phyloP scores from a whole-genome alignment of 2,329 filamentous ascomycete species.

The Leptographium procerum region DNA sequence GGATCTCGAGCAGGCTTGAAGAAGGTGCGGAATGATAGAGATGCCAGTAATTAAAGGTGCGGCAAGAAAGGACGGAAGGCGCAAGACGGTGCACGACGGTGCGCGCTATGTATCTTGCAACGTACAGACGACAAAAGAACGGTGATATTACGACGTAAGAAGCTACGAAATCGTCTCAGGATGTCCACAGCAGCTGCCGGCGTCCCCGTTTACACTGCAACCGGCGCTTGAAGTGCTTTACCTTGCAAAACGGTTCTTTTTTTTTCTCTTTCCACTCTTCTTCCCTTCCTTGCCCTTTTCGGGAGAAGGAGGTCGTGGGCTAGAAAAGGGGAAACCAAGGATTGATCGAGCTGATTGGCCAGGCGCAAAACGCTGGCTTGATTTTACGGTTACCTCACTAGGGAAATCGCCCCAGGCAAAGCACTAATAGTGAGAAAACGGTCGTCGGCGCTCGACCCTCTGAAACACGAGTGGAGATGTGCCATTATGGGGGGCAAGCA shows the following conservation, averaged over 20 bases:
- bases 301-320: not conserved
- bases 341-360: not conserved
- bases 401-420: not conserved
- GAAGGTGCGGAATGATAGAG: not conserved
- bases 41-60: not conserved
- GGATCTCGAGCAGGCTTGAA: not conserved
- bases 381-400: not conserved
- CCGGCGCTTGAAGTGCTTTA: not conserved
- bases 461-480: constrained; percentile 3
- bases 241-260: not conserved
- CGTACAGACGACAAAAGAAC: too few species aligned
- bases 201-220: not conserved
- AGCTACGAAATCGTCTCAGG: too few species aligned
- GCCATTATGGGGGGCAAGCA: not conserved
- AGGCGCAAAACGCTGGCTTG: not conserved
- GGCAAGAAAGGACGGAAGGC: not conserved
- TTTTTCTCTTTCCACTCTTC: too few species aligned
- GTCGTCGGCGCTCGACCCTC: not conserved
- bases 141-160: too few species aligned
- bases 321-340: not conserved
- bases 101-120: too few species aligned
- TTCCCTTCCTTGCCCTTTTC: not conserved
- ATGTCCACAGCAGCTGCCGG: not conserved
- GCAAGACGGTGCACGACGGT: not conserved
- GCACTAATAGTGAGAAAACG: not conserved